Base-by-base conservation (phyloP, 78 protist species). In the Guillardia theta region DNA sequence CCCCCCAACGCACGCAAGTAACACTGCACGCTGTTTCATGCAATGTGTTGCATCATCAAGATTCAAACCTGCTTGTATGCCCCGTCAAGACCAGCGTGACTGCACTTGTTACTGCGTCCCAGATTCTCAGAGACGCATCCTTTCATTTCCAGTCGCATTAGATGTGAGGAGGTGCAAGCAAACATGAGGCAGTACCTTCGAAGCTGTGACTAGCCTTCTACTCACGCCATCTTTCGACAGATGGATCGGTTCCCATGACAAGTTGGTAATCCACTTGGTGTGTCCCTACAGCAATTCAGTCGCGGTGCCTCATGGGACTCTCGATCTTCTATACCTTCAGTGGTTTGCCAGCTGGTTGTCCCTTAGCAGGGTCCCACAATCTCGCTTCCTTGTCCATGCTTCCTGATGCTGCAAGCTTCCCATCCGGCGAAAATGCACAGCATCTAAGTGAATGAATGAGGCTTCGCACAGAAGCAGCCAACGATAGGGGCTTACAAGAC, bases 241-340 rank as follows among this genome's bases (percentile, higher is more conserved):
- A 95, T 98, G 99, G 37, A 97, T 54, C 6, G 99, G 99, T 95
- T 99, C 99, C 70, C 99, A 99, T 1, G 97, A 4, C 24, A 98
- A 27, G 76, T 96, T 93, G 1, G 98, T 98, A 76, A 99, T 64
- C 93, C 94, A 99, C 78, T 95, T 92, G 33, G 48, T 15, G 93
- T 95, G 97, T 44, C 97, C 94, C 64, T 33, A n/a, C 37, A 96
- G 80, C 21, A 62, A 64, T n/a, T n/a, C n/a, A n/a, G n/a, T n/a
- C n/a, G n/a, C n/a, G n/a, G n/a, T n/a, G n/a, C n/a, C n/a, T n/a
- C n/a, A n/a, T n/a, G n/a, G n/a, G n/a, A n/a, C n/a, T n/a, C n/a
- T n/a, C n/a, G n/a, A n/a, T n/a, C n/a, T n/a, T n/a, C n/a, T n/a
- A n/a, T n/a, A n/a, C n/a, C n/a, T n/a, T n/a, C n/a, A n/a, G n/a